Percentiles rank a stretch among this genome's conserved stretches.
Evolutionary conservation across 1,284 basidiomycete species (phyloP).

Genomic region (Cutaneotrichosporon mucoides): DNA sequence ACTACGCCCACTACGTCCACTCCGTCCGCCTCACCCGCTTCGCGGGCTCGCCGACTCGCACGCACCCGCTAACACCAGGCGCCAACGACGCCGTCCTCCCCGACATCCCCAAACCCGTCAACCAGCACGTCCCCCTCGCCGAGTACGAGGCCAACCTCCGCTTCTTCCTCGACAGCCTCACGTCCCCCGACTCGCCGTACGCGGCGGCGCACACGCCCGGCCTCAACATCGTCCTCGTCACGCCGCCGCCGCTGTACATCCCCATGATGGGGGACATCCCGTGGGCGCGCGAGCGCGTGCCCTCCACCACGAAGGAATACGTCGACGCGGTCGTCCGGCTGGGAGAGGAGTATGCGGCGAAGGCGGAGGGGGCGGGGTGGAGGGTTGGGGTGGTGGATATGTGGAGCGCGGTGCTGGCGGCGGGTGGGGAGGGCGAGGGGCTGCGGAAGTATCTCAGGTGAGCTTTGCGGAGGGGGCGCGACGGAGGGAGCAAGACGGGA

Average conservation of each 20-base stretch:
- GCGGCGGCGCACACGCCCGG: slow-evolving; percentile 21
- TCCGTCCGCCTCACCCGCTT: too few relatives aligned
- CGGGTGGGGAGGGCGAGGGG: slow-evolving; percentile 55
- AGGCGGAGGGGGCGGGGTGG: slow-evolving; percentile 12
- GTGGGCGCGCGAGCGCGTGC: slow-evolving; percentile 52
- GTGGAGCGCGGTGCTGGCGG: slow-evolving; percentile 60
- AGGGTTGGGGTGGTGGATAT: slow-evolving; percentile 62
- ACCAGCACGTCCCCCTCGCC: slow-evolving; percentile 23
- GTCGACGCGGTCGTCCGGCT: slow-evolving; percentile 64
- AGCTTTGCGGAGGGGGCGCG: background rate
- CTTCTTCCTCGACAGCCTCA: slow-evolving; percentile 24
- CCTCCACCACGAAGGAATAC: slow-evolving; percentile 61
- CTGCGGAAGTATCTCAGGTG: slow-evolving; percentile 41
- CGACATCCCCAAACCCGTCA: background rate
- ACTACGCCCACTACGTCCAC: too few relatives aligned
- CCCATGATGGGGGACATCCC: slow-evolving; percentile 40
- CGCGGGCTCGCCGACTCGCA: background rate
- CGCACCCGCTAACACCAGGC: slow-evolving; percentile 1
- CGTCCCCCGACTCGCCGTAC: slow-evolving; percentile 16
- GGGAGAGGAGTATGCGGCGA: slow-evolving; percentile 52
- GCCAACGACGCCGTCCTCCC: slow-evolving; percentile 26
- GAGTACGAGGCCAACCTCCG: slow-evolving; percentile 25
- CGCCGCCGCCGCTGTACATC: slow-evolving; percentile 73
- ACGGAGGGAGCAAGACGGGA: background rate
- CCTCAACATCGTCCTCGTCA: slow-evolving; percentile 63